Evolutionary conservation across 768 basidiomycete genomes (phyloP).

Genomic region (Crassisporium funariophilum): DNA sequence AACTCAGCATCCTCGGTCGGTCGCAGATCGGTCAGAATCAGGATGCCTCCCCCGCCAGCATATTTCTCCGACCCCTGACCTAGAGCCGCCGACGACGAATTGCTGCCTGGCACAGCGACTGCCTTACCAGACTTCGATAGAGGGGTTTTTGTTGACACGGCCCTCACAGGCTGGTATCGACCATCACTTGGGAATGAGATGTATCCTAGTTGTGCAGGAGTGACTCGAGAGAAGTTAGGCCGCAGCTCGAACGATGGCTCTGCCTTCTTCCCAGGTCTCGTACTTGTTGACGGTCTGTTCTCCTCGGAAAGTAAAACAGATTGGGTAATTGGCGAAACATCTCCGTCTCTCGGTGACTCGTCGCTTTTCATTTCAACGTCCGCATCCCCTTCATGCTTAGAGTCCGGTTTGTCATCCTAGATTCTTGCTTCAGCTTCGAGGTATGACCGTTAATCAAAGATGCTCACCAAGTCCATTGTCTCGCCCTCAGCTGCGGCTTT

Average conservation of each 20-base stretch:
- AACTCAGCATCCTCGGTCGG: constrained; percentile 75
- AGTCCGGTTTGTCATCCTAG: constrained; percentile 32
- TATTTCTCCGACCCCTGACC: constrained; percentile 56
- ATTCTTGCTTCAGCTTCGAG: not conserved
- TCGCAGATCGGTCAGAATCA: constrained; percentile 76
- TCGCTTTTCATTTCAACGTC: constrained; percentile 82
- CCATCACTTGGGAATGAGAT: constrained; percentile 79
- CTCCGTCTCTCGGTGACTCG: constrained; percentile 51
- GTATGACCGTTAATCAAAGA: not conserved
- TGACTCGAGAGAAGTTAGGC: constrained; percentile 90
- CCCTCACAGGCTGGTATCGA: constrained; percentile 88
- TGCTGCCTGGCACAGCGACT: constrained; percentile 18
- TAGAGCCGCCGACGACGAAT: constrained; percentile 29
- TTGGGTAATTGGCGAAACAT: constrained; percentile 58
- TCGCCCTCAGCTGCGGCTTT: constrained; percentile 85
- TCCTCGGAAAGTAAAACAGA: constrained; percentile 52
- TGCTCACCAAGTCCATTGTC: constrained; percentile 80
- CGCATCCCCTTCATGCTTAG: constrained; percentile 46
- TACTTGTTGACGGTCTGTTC: constrained; percentile 36
- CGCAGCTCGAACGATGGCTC: constrained; percentile 80
- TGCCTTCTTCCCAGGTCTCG: constrained; percentile 54
- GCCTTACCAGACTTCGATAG: constrained; percentile 37
- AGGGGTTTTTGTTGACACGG: constrained; percentile 57
- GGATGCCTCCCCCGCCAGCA: constrained; percentile 84
- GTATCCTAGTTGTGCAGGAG: constrained; percentile 83